Evolutionary conservation across 2,329 filamentous ascomycete species (phyloP).

Genomic region (Microcyclospora pomicola): DNA sequence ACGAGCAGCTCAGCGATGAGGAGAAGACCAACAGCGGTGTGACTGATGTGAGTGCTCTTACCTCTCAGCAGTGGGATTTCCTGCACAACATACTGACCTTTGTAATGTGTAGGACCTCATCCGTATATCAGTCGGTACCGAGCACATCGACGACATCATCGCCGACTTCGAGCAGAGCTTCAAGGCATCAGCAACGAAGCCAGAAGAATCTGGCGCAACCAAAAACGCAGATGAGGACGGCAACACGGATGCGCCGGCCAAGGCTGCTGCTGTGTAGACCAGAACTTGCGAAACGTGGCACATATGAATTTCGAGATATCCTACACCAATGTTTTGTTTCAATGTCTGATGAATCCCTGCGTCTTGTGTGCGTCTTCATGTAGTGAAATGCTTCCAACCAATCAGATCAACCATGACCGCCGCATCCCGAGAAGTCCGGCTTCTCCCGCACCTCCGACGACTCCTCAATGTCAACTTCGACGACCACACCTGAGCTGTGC

Average conservation of each 20-base stretch:
- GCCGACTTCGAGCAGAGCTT: slow-evolving; percentile 90
- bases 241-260: slow-evolving; percentile 11
- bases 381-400: too few relatives aligned
- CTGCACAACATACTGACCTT: neutral
- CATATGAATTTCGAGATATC: too few relatives aligned
- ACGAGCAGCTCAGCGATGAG: slow-evolving; percentile 75
- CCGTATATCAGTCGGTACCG: slow-evolving; percentile 85
- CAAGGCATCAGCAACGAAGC: slow-evolving; percentile 39
- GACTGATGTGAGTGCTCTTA: slow-evolving; percentile 31
- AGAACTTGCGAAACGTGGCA: too few relatives aligned
- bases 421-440: too few relatives aligned
- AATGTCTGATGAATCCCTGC: too few relatives aligned
- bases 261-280: slow-evolving; percentile 7
- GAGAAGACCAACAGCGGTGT: slow-evolving; percentile 72
- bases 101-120: slow-evolving; percentile 57
- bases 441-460: too few relatives aligned
- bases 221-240: slow-evolving; percentile 14
- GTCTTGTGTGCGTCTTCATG: too few relatives aligned
- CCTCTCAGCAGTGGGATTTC: neutral
- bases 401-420: too few relatives aligned
- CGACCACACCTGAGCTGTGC: too few relatives aligned
- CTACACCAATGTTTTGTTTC: too few relatives aligned
- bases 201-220: slow-evolving; percentile 13
- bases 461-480: too few relatives aligned
- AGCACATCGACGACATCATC: slow-evolving; percentile 96